These are phyloP conservation scores for Scedosporium aurantiacum DNA, from an alignment of 2,329 filamentous ascomycete species.

Conservation along the genomic window DNA sequence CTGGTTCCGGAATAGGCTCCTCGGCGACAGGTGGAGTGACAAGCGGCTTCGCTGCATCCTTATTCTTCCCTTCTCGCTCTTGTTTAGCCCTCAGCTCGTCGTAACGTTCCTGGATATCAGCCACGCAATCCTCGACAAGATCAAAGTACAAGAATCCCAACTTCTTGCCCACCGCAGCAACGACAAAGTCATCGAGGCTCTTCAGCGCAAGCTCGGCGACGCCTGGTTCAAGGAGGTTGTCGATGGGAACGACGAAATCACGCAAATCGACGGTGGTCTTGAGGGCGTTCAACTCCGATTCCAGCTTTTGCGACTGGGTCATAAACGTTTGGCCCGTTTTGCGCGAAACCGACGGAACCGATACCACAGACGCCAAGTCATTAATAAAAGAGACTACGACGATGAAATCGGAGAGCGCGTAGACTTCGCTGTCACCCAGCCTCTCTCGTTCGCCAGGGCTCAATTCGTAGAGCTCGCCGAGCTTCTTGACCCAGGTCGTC, in stretches of 20 bases:
- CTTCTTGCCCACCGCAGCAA: constrained; percentile 25
- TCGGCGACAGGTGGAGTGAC: constrained; percentile 12
- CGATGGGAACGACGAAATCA: constrained; percentile 28
- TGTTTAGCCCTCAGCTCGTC: constrained; percentile 15
- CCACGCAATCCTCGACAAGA: constrained; percentile 26
- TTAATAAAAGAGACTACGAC: constrained; percentile 27
- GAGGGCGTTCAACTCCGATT: constrained; percentile 25
- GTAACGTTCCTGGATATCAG: constrained; percentile 19
- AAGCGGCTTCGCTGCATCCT: constrained; percentile 6
- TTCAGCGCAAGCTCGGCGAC: constrained; percentile 24
- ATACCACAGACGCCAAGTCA: constrained; percentile 21
- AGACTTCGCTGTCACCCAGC: constrained; percentile 21
- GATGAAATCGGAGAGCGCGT: constrained; percentile 24
- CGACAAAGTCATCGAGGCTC: constrained; percentile 24
- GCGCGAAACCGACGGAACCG: constrained; percentile 25
- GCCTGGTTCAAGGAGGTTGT: constrained; percentile 28
- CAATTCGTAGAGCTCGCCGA: constrained; percentile 24
- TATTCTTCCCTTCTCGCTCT: constrained; percentile 11
- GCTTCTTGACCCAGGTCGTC: constrained; percentile 34
- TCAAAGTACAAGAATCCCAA: constrained; percentile 33
- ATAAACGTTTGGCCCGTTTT: constrained; percentile 29
- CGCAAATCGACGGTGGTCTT: constrained; percentile 26
- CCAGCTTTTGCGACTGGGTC: constrained; percentile 19
- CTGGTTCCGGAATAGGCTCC: constrained; percentile 12
- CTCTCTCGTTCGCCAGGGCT: constrained; percentile 22